Evolutionary conservation across 1,284 basidiomycete species (phyloP), one percentile per base, ranked within the genome.

Genomic region (Ceratorhiza oryzae-sativae): DNA sequence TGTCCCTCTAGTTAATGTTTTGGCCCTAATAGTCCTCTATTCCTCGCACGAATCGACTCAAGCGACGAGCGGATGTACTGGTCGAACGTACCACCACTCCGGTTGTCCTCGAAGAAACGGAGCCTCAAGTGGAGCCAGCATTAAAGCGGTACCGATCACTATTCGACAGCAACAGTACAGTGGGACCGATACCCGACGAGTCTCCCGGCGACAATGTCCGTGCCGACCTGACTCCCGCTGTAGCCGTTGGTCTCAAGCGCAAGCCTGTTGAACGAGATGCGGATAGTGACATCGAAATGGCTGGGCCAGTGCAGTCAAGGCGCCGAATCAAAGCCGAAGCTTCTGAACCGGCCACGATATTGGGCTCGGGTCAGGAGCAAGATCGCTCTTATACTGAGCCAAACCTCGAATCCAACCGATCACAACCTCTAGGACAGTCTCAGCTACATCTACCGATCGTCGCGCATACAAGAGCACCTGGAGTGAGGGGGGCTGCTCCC

Each of bases 1-100:
- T n/a, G n/a, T n/a, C n/a, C n/a, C n/a, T n/a, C n/a, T n/a, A n/a
- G n/a, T 20, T 58, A 58, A 39, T 20, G 5, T 4, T 20, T n/a
- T 20, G 18, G 3, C 20, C 3, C 13, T 36, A 30, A 41, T 42
- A 68, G 65, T 36, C 65, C 10, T 1, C 53, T 27, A 36, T 51
- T 20, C 23, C 65, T 39, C 65, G 65, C 5, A 42, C 65, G 5
- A 68, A 68, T 58, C 51, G 65, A 32, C 65, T 68, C 27, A 68
- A 68, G 36, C 34, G 65, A 46, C 65, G 65, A 68, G 65, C 65
- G 15, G 65, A 68, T 46, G 65, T 68, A 10, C 32, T 68, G 39
- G 65, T 53, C 30, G 65, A 68, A 23, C 65, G 65, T 25, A 58
- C 51, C 1, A 46, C 65, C 5, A 20, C 32, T 12, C 49, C 65